Evolutionary conservation across 2,329 filamentous ascomycete genomes (phyloP).

Genomic region (Cladosporium sp.): DNA sequence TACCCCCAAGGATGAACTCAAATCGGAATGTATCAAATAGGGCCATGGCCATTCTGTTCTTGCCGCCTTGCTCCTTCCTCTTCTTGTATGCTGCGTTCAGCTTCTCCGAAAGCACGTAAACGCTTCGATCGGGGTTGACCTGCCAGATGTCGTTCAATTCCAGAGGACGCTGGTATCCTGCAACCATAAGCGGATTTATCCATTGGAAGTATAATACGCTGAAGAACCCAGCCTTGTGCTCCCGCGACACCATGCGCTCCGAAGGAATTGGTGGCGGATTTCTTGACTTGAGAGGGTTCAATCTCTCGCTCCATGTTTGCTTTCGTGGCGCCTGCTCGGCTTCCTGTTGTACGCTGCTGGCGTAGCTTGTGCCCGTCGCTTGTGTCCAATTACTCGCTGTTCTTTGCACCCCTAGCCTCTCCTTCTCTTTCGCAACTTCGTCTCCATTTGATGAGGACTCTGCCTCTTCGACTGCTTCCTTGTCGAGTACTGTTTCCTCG

Average conservation of each 20-base stretch:
- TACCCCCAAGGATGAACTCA: conserved; percentile 84
- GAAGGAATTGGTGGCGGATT: conserved; percentile 57
- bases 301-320: conserved; percentile 63
- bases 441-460: conserved; percentile 20
- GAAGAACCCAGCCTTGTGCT: conserved; percentile 71
- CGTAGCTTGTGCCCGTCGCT: conserved; percentile 35
- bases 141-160: conserved; percentile 84
- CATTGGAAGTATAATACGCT: conserved; percentile 81
- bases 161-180: conserved; percentile 81
- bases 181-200: conserved; percentile 84
- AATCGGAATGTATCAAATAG: conserved; percentile 81
- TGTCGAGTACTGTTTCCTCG: conserved; percentile 36
- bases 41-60: conserved; percentile 74
- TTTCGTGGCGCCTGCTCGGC: conserved; percentile 35
- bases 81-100: conserved; percentile 65
- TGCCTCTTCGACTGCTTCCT: conserved; percentile 26
- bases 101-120: conserved; percentile 66
- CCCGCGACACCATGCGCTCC: conserved; percentile 59
- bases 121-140: conserved; percentile 77
- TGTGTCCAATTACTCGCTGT: conserved; percentile 37
- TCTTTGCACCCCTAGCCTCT: conserved; percentile 26
- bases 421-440: conserved; percentile 22
- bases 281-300: conserved; percentile 52
- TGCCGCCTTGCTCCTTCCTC: conserved; percentile 62
- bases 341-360: conserved; percentile 24